Conservation (phyloP, 2,329 filamentous ascomycete species). For the Botryotinia convoluta region DNA sequence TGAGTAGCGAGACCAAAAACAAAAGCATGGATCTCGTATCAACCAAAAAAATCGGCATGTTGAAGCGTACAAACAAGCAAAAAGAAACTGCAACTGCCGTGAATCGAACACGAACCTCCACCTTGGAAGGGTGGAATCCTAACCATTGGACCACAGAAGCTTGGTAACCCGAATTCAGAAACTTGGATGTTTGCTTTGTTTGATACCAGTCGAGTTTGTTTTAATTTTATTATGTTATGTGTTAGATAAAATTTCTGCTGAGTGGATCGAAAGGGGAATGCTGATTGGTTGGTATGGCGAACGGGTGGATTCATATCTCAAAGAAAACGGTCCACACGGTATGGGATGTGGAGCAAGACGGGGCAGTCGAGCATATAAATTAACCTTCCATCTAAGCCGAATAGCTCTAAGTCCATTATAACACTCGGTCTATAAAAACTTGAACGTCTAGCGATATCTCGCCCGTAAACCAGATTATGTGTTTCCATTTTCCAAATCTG, state of each 20-base stretch:
- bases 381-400: background rate
- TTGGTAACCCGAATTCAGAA: background rate
- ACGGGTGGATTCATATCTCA: background rate
- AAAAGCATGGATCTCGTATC: background rate
- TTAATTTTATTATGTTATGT: fast-evolving
- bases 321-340: background rate
- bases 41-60: background rate
- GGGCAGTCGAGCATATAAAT: background rate
- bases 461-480: background rate
- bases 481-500: background rate
- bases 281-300: background rate
- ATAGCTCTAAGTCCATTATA: background rate
- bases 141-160: conserved; percentile 20
- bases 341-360: background rate
- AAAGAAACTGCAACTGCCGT: background rate
- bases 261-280: background rate
- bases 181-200: background rate
- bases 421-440: background rate
- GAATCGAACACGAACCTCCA: conserved; percentile 20
- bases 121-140: conserved; percentile 20
- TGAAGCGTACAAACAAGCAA: background rate
- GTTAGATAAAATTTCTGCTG: fast-evolving
- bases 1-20: background rate
- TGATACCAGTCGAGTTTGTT: too few relatives aligned
- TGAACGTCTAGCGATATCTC: background rate